Evolutionary conservation across 2,329 filamentous ascomycete species (phyloP).

Genomic region (Delphinella strobiligena): DNA sequence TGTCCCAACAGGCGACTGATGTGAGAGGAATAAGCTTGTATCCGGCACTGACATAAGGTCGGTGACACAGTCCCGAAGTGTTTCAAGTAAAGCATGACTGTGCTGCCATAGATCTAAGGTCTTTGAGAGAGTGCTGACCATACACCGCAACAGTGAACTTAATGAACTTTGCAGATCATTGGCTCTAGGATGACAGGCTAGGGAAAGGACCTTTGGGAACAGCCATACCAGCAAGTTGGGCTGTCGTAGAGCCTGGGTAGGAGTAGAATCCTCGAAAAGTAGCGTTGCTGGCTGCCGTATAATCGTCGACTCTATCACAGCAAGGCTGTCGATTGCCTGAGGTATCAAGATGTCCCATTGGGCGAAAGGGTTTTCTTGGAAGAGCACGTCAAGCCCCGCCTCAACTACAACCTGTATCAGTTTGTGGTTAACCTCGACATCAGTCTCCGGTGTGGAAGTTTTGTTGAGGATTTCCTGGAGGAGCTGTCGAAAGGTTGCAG

Average conservation of each 20-base stretch:
- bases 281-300: conserved; percentile 63
- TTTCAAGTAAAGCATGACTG: conserved; percentile 20
- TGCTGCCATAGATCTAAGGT: conserved; percentile 24
- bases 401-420: conserved; percentile 74
- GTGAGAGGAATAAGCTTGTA: too few relatives aligned
- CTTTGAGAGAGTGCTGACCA: conserved; percentile 24
- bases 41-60: conserved; percentile 16
- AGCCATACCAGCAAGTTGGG: conserved; percentile 44
- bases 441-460: conserved; percentile 44
- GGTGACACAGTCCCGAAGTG: conserved; percentile 29
- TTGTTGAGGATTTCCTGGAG: conserved; percentile 49
- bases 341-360: conserved; percentile 41
- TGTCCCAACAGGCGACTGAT: conserved; percentile 28
- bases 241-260: conserved; percentile 6
- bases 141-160: conserved; percentile 22
- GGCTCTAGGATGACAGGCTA: conserved; percentile 32
- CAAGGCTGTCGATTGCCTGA: conserved; percentile 60
- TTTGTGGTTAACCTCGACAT: conserved; percentile 67
- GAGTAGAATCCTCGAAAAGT: conserved; percentile 21
- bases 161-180: conserved; percentile 25
- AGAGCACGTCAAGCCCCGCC: conserved; percentile 60
- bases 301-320: conserved; percentile 64
- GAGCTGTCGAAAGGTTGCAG: conserved; percentile 61
- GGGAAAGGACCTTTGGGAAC: conserved; percentile 37
- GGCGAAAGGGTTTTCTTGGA: conserved; percentile 57